Evolutionary conservation across 371 early-diverging fungal genomes (phyloP).

Genomic region (Mortierella sp.): DNA sequence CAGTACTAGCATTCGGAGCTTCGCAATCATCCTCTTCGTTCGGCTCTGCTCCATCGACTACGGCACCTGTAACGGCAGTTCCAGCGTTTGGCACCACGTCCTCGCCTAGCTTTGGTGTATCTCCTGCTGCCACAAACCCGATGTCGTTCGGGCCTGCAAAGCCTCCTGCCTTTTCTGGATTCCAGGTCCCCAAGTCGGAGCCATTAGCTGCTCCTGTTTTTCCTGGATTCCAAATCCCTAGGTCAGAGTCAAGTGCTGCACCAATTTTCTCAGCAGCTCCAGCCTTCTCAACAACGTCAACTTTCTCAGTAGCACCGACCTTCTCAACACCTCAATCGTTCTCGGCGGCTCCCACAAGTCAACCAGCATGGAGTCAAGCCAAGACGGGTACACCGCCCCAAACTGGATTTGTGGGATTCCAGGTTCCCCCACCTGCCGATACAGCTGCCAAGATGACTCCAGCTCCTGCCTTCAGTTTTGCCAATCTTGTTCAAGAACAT

Average conservation of each 20-base stretch:
- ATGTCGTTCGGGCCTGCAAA: conserved; percentile 8
- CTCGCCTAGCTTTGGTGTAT: conserved; percentile 2
- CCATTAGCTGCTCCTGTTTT: not conserved
- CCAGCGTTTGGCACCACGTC: conserved; percentile 1
- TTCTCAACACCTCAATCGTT: not conserved
- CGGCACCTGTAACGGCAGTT: too few relatives aligned
- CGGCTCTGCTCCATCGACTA: not conserved
- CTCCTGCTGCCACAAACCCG: not conserved
- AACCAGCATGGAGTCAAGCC: conserved; percentile 1
- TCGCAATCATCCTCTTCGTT: conserved; percentile 3
- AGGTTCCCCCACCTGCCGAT: not conserved
- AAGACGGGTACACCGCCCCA: not conserved
- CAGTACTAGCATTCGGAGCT: conserved; percentile 20
- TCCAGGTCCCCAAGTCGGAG: conserved; percentile 15
- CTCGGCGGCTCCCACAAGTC: not conserved
- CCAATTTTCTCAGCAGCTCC: not conserved
- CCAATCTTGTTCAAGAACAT: conserved; percentile 1
- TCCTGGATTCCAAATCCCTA: conserved; percentile 20
- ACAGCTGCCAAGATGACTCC: not conserved
- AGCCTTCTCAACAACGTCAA: not conserved
- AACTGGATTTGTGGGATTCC: conserved; percentile 29
- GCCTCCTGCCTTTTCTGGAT: conserved; percentile 14
- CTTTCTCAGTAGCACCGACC: not conserved
- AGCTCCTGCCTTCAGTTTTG: conserved; percentile 8
- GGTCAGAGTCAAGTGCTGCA: not conserved